A percentile compares a stretch with the other conserved stretches of the same genome.
Conservation (phyloP, 495 filamentous ascomycete species). For the Saxophila tyrrhenica region DNA sequence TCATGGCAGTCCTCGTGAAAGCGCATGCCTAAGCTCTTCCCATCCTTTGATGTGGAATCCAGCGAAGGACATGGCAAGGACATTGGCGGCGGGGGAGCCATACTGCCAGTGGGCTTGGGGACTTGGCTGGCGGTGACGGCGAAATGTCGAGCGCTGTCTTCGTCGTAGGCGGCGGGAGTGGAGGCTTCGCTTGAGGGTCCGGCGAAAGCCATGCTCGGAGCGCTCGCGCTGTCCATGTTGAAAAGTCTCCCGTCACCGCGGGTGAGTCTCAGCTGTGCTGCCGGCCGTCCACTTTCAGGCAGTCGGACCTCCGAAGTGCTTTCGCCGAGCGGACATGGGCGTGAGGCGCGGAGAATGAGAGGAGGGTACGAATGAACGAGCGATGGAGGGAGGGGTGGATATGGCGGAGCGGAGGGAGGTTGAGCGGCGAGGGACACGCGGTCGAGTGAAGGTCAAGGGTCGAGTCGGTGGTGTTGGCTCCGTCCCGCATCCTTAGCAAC, state of each 20-base stretch:
- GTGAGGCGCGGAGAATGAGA: neutral
- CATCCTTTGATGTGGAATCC: constrained; percentile 4
- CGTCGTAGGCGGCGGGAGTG: constrained; percentile 6
- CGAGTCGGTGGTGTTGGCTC: neutral
- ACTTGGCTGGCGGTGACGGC: constrained; percentile 8
- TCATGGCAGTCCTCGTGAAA: constrained; percentile 19
- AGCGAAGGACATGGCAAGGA: neutral
- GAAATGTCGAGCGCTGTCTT: constrained; percentile 8
- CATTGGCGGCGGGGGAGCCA: neutral
- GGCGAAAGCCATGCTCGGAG: neutral
- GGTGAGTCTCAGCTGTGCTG: neutral
- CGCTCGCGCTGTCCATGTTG: constrained; percentile 5
- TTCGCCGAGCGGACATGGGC: neutral
- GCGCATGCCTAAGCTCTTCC: constrained; percentile 11
- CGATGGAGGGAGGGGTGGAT: no score
- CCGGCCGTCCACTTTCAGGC: no score
- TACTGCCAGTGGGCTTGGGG: constrained; percentile 1
- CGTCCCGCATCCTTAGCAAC: neutral
- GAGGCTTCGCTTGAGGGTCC: constrained; percentile 1
- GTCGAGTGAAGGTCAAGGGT: neutral
- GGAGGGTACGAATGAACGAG: no score
- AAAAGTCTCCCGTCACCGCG: neutral
- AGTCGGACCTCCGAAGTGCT: neutral
- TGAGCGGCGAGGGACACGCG: neutral
- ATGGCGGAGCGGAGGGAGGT: neutral